phyloP scores from a whole-genome alignment of 306 rosid genomes.

The Vigna angularis region DNA sequence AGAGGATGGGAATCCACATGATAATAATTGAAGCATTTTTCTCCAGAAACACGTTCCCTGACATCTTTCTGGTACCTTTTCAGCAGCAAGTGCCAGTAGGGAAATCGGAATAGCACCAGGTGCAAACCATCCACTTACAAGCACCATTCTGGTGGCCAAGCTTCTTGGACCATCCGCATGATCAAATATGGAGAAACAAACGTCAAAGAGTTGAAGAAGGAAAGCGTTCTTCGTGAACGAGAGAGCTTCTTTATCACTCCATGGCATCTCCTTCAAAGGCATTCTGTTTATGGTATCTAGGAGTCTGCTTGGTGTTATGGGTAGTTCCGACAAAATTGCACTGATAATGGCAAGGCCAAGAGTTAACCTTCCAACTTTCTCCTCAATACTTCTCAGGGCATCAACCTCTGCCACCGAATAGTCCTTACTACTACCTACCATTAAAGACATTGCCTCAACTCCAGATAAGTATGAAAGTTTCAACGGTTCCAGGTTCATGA shows the following conservation, averaged over 20 bases:
- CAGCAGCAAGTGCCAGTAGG: constrained; percentile 69
- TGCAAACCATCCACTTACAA: constrained; percentile 89
- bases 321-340: constrained; percentile 81
- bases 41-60: constrained; percentile 59
- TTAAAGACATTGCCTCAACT: constrained; percentile 79
- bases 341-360: constrained; percentile 78
- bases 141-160: constrained; percentile 88
- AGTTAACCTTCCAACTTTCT: constrained; percentile 75
- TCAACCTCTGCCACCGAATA: constrained; percentile 72
- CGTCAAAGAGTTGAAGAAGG: constrained; percentile 83
- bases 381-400: constrained; percentile 82
- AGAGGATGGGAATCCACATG: constrained; percentile 71
- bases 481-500: constrained; percentile 86
- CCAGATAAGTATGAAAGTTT: constrained; percentile 83
- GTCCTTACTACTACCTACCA: constrained; percentile 73
- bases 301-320: constrained; percentile 80
- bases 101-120: constrained; percentile 74
- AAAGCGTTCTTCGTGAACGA: constrained; percentile 64
- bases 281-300: constrained; percentile 84
- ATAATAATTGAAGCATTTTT: constrained; percentile 54
- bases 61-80: constrained; percentile 71
- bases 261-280: constrained; percentile 77
- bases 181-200: constrained; percentile 90
- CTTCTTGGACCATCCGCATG: constrained; percentile 89
- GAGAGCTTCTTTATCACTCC: constrained; percentile 69